Conservation (phyloP, 108 stramenopile species). For the Pseudonitzschia pungens region DNA sequence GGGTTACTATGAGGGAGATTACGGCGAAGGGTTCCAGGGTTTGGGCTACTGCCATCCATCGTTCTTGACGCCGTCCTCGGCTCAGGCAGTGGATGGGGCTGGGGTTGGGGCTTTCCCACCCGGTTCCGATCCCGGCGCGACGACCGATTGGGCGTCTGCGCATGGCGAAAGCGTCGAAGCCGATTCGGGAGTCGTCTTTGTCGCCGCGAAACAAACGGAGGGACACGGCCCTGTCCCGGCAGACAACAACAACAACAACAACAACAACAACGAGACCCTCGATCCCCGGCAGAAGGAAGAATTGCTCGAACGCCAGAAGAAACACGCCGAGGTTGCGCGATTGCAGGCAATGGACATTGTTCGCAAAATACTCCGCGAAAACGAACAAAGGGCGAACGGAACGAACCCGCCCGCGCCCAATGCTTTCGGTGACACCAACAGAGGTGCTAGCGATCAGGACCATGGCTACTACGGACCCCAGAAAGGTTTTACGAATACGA, state of each 20-base stretch:
- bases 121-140: neutral
- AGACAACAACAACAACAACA: no score
- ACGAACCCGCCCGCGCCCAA: neutral
- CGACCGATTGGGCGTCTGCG: neutral
- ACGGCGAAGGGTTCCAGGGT: neutral
- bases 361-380: constrained; percentile 1
- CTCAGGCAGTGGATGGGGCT: constrained; percentile 62
- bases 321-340: constrained; percentile 1
- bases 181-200: neutral
- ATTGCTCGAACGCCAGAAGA: neutral
- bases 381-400: no score
- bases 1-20: neutral
- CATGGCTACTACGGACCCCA: neutral
- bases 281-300: neutral
- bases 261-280: neutral
- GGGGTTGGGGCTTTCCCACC: constrained; percentile 44
- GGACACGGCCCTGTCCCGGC: neutral
- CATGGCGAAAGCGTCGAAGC: neutral
- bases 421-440: neutral
- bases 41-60: neutral
- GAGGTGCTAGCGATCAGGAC: neutral
- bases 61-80: constrained; percentile 41
- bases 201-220: neutral
- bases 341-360: constrained; percentile 8
- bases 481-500: neutral